Conservation (phyloP, 805 yeast genomes). For the Candida tibetensis region DNA sequence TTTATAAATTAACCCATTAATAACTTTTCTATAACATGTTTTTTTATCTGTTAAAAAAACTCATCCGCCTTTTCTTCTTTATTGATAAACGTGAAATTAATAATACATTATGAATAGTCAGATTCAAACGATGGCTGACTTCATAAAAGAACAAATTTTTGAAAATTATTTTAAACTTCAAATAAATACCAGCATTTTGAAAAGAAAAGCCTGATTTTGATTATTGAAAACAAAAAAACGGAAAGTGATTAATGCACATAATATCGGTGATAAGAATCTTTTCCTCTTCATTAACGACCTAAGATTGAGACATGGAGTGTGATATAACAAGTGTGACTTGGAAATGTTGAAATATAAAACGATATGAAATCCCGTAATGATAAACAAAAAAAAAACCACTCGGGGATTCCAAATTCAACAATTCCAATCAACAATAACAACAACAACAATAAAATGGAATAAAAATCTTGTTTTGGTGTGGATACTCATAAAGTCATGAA, state of each 20-base stretch:
- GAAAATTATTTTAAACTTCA: conserved; percentile 4
- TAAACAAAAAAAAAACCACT: conserved; percentile 10
- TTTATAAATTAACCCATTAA: conserved; percentile 24
- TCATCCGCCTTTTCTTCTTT: conserved; percentile 6
- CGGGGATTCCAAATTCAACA: conserved; percentile 11
- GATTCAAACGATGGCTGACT: too few species aligned
- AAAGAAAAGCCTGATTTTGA: conserved; percentile 11
- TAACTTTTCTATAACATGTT: conserved; percentile 21
- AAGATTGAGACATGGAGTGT: conserved; percentile 28
- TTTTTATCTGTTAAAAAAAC: conserved; percentile 12
- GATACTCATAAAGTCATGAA: conserved; percentile 8
- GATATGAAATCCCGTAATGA: conserved; percentile 12
- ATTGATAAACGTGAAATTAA: conserved; percentile 11
- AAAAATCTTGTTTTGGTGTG: conserved; percentile 1
- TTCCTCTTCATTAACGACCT: conserved; percentile 18
- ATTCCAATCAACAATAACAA: conserved; percentile 10
- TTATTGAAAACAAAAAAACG: conserved; percentile 17
- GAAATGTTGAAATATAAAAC: conserved; percentile 7
- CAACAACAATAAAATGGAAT: conserved; percentile 3
- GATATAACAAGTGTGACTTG: conserved; percentile 10
- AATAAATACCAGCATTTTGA: conserved; percentile 6
- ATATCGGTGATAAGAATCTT: conserved; percentile 15
- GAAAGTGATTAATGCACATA: conserved; percentile 25
- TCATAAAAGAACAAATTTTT: conserved; percentile 10
- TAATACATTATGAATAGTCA: conserved; percentile 16